Evolutionary conservation across 1,139 yeast genomes (phyloP).

Genomic region (Blastobotrys raffinosifermentans): DNA sequence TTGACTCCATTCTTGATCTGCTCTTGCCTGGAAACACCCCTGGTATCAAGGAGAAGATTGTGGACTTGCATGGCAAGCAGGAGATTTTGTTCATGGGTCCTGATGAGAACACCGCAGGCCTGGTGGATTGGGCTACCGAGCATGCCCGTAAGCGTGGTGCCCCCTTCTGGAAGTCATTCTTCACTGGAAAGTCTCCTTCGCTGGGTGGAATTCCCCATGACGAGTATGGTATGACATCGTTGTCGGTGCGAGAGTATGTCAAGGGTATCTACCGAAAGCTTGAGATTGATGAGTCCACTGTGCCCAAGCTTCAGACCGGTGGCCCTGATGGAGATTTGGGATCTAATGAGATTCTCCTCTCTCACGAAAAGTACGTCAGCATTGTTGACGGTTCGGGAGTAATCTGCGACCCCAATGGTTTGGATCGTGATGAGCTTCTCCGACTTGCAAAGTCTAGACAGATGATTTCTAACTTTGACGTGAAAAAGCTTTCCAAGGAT

Average conservation of each 20-base stretch:
- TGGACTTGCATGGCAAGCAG: slow-evolving; percentile 74
- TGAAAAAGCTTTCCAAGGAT: slow-evolving; percentile 54
- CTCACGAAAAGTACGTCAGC: slow-evolving; percentile 81
- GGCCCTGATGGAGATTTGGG: slow-evolving; percentile 99
- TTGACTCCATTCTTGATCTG: slow-evolving; percentile 84
- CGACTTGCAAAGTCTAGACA: slow-evolving; percentile 74
- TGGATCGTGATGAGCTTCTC: slow-evolving; percentile 70
- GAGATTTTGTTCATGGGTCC: slow-evolving; percentile 97
- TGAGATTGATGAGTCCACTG: slow-evolving; percentile 49
- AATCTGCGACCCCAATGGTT: slow-evolving; percentile 83
- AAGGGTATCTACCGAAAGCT: slow-evolving; percentile 82
- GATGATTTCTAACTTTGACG: slow-evolving; percentile 70
- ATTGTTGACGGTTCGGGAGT: slow-evolving; percentile 96
- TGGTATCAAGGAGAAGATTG: slow-evolving; percentile 77
- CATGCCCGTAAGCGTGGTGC: slow-evolving; percentile 94
- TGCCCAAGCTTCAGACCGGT: slow-evolving; percentile 90
- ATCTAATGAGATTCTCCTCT: slow-evolving; percentile 84
- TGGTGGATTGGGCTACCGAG: slow-evolving; percentile 97
- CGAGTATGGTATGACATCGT: slow-evolving; percentile 95
- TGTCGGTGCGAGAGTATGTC: slow-evolving; percentile 90
- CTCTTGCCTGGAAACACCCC: slow-evolving; percentile 66
- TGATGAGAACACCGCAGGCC: slow-evolving; percentile 95
- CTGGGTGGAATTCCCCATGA: slow-evolving; percentile 99
- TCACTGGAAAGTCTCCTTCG: slow-evolving; percentile 89
- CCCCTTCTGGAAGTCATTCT: slow-evolving; percentile 98